Percentiles rank a stretch among this genome's conserved stretches.
Conservation (phyloP, 768 basidiomycete species). For the Lyophyllum semitale region DNA sequence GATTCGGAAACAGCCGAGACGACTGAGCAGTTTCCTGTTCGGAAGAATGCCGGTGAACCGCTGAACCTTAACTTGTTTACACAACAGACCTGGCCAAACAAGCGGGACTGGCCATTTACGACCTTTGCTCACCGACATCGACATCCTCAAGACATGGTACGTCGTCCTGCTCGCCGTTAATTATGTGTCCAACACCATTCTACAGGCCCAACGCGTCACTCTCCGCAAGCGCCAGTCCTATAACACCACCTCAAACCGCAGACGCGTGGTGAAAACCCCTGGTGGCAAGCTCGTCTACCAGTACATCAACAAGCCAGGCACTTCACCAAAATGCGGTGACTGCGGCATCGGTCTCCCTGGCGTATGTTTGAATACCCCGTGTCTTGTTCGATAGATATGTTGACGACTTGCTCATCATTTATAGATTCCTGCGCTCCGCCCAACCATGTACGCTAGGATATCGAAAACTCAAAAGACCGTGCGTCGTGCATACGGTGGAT, state of each 20-base stretch:
- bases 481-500: slow-evolving; percentile 94
- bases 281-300: slow-evolving; percentile 98
- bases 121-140: slow-evolving; percentile 51
- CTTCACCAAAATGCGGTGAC: slow-evolving; percentile 97
- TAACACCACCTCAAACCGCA: slow-evolving; percentile 96
- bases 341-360: slow-evolving; percentile 93
- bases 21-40: slow-evolving; percentile 42
- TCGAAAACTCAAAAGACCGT: slow-evolving; percentile 99
- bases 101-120: slow-evolving; percentile 23
- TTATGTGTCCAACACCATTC: slow-evolving; percentile 11
- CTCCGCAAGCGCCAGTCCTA: slow-evolving; percentile 98
- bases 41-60: slow-evolving; percentile 50
- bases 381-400: neutral
- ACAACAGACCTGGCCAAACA: slow-evolving; percentile 44
- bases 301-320: slow-evolving; percentile 92
- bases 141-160: slow-evolving; percentile 53
- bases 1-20: slow-evolving; percentile 31
- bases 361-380: slow-evolving; percentile 51
- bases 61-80: slow-evolving; percentile 53
- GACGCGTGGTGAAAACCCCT: slow-evolving; percentile 96
- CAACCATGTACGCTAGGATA: slow-evolving; percentile 92
- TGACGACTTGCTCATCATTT: neutral
- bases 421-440: slow-evolving; percentile 93
- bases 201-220: slow-evolving; percentile 93
- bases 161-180: neutral